phyloP scores from a whole-genome alignment of 2,329 filamentous ascomycete genomes.

The Thelonectria olida region DNA sequence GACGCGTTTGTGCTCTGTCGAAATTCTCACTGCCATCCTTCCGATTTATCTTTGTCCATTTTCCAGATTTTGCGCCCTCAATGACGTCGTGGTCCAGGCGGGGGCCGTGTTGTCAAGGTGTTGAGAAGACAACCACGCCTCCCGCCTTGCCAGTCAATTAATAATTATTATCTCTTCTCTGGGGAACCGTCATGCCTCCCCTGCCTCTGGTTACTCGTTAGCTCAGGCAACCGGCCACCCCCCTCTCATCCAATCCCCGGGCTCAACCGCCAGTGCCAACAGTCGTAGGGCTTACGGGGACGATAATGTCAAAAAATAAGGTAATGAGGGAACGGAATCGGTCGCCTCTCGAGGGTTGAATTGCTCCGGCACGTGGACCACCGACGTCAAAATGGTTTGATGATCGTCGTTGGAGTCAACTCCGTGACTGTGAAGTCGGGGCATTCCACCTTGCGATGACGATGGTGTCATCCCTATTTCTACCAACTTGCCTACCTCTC shows the following conservation, averaged over 20 bases:
- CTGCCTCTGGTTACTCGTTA: too few species aligned
- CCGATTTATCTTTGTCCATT: background rate
- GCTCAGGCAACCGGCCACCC: too few species aligned
- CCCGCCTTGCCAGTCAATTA: too few species aligned
- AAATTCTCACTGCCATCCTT: too few species aligned
- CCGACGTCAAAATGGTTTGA: slow-evolving; percentile 19
- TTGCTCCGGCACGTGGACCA: slow-evolving; percentile 11
- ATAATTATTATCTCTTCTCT: too few species aligned
- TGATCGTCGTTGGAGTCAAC: slow-evolving; percentile 10
- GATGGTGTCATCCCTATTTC: background rate
- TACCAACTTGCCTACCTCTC: background rate
- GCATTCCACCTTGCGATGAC: background rate
- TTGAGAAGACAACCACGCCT: too few species aligned
- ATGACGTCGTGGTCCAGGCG: too few species aligned
- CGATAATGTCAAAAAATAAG: background rate
- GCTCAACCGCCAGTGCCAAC: too few species aligned
- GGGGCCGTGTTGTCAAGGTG: too few species aligned
- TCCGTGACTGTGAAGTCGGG: background rate
- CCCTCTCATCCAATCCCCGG: background rate
- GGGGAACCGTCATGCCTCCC: too few species aligned
- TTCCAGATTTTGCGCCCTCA: too few species aligned
- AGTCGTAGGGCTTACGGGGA: background rate
- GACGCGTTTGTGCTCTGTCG: too few species aligned
- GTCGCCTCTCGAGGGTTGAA: slow-evolving; percentile 5
- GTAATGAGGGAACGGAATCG: background rate